These are phyloP conservation scores for Lactarius evosmus DNA, from an alignment of 768 basidiomycete genomes.

Conservation along the genomic window DNA sequence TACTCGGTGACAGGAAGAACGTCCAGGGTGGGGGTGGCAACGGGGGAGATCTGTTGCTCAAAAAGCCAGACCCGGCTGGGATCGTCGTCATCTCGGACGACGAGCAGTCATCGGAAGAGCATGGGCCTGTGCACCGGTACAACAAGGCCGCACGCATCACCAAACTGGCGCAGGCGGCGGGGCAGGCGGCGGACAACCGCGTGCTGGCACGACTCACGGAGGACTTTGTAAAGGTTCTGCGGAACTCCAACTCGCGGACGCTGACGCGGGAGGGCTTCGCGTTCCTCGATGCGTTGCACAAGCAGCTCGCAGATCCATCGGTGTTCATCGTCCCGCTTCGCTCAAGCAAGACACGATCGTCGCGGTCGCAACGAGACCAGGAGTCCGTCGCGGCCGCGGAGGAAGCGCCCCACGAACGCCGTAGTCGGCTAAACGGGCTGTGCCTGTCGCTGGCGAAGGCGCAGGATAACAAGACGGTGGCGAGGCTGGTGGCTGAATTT, in stretches of 20 bases:
- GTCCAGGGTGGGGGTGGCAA: slow-evolving; percentile 11
- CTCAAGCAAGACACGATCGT: slow-evolving; percentile 35
- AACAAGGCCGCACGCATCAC: slow-evolving; percentile 55
- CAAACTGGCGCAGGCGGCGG: slow-evolving; percentile 44
- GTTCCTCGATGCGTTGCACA: slow-evolving; percentile 66
- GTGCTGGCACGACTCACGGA: slow-evolving; percentile 51
- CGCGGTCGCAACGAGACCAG: slow-evolving; percentile 36
- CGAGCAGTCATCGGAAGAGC: slow-evolving; percentile 31
- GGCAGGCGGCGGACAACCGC: slow-evolving; percentile 50
- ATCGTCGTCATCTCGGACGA: slow-evolving; percentile 50
- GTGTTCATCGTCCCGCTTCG: slow-evolving; percentile 56
- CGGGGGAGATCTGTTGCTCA: slow-evolving; percentile 1
- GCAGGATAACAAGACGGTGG: slow-evolving; percentile 53
- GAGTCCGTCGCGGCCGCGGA: slow-evolving; percentile 31
- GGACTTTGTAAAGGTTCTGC: slow-evolving; percentile 61
- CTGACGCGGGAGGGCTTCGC: slow-evolving; percentile 67
- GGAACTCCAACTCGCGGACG: slow-evolving; percentile 61
- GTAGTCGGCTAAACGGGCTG: slow-evolving; percentile 56
- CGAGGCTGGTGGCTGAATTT: slow-evolving; percentile 66
- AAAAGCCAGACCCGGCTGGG: slow-evolving; percentile 30
- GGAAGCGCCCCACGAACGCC: slow-evolving; percentile 39
- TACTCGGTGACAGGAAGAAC: slow-evolving; percentile 27
- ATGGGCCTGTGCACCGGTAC: slow-evolving; percentile 36
- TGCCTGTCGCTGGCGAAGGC: slow-evolving; percentile 52
- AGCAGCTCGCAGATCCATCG: slow-evolving; percentile 68